phyloP scores from a whole-genome alignment of 148 eudicot species.

The Chenopodium album region DNA sequence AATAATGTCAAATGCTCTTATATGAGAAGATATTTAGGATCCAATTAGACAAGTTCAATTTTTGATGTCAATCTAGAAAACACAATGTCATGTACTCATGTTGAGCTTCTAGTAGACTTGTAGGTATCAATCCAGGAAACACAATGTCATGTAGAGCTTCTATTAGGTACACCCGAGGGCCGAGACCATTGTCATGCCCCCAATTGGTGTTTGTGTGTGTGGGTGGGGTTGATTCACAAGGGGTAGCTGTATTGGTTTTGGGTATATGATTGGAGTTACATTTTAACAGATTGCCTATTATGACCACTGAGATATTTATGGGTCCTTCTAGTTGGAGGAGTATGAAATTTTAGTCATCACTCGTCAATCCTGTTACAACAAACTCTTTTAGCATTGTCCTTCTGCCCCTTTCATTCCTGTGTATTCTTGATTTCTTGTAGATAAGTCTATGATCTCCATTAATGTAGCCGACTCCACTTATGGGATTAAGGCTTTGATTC shows the following conservation, averaged over 20 bases:
- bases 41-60: background rate
- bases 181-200: too few species aligned
- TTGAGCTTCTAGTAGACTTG: background rate
- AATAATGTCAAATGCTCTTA: background rate
- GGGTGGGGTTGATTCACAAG: too few species aligned
- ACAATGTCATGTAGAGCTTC: background rate
- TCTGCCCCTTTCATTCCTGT: background rate
- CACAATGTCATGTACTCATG: background rate
- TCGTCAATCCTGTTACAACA: background rate
- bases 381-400: background rate
- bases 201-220: background rate
- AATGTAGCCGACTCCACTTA: background rate
- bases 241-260: background rate
- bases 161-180: background rate
- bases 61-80: background rate
- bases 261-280: background rate
- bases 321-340: background rate
- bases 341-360: background rate
- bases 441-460: background rate
- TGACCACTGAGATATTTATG: too few species aligned
- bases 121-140: background rate
- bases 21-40: background rate
- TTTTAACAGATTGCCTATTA: too few species aligned
- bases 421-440: background rate
- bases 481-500: background rate